Conservation (phyloP, 176 grass and related monocot genomes). For the Coix lacrymajobi region DNA sequence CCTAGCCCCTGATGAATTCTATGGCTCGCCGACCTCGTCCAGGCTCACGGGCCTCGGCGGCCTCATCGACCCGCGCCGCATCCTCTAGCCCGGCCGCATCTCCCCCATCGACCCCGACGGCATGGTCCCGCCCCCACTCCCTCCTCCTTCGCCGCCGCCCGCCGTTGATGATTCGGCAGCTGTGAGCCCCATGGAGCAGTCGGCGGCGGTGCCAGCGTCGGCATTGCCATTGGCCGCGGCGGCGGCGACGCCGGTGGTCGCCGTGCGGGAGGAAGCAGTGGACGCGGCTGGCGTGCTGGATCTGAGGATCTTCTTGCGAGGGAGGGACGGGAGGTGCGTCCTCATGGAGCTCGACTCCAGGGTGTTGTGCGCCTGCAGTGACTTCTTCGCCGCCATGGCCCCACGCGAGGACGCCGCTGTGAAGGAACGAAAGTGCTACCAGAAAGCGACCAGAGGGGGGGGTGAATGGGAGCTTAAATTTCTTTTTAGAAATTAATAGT, state of each 20-base stretch:
- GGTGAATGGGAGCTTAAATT: too few species aligned
- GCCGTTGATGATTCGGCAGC: not conserved
- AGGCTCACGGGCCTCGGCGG: slow-evolving; percentile 38
- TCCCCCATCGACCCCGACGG: slow-evolving; percentile 75
- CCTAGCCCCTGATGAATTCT: too few species aligned
- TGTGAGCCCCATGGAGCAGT: not conserved
- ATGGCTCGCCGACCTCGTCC: slow-evolving; percentile 49
- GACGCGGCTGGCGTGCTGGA: slow-evolving; percentile 4
- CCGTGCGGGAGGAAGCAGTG: not conserved
- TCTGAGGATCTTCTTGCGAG: slow-evolving; percentile 50
- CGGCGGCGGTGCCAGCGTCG: too few species aligned
- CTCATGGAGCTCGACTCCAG: slow-evolving; percentile 63
- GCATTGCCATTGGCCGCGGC: too few species aligned
- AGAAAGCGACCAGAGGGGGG: too few species aligned
- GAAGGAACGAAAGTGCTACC: too few species aligned
- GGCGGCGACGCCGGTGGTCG: not conserved
- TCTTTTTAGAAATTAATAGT: too few species aligned
- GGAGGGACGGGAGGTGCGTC: slow-evolving; percentile 53
- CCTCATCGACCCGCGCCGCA: slow-evolving; percentile 64
- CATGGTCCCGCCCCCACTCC: not conserved
- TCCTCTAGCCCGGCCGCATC: slow-evolving; percentile 63
- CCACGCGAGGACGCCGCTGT: not conserved
- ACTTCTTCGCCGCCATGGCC: slow-evolving; percentile 41
- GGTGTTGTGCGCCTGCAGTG: slow-evolving; percentile 45
- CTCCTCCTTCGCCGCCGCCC: not conserved